Percentiles rank a stretch among this genome's conserved stretches.
Evolutionary conservation across 192 early-diverging fungal genomes (phyloP).

Genomic region (Entomortierella lignicola): DNA sequence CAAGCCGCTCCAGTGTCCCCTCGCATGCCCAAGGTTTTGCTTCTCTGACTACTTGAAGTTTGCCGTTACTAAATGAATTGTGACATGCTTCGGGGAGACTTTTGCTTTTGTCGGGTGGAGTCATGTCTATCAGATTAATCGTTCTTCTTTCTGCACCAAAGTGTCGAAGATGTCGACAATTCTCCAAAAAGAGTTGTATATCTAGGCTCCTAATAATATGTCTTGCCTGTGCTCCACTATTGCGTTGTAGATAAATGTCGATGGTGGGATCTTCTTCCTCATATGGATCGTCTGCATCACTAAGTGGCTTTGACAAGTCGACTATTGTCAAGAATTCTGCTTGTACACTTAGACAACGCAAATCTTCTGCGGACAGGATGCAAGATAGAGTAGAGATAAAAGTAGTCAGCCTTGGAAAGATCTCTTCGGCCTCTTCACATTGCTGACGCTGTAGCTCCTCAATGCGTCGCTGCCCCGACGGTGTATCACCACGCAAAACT

Average conservation of each 20-base stretch:
- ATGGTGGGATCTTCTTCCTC: neutral
- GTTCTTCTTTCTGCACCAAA: neutral
- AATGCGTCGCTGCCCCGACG: neutral
- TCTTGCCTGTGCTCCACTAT: neutral
- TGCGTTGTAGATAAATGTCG: neutral
- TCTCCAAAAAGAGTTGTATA: constrained; percentile 6
- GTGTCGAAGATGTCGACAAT: neutral
- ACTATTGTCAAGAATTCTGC: constrained; percentile 5
- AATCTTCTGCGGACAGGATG: neutral
- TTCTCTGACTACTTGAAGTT: neutral
- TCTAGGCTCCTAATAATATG: neutral
- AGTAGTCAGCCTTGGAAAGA: neutral
- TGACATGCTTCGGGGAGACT: neutral
- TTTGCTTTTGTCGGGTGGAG: neutral
- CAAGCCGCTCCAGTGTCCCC: neutral
- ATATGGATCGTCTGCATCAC: neutral
- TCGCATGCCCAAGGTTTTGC: constrained; percentile 14
- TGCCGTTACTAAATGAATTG: neutral
- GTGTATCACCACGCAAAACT: neutral
- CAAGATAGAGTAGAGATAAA: neutral
- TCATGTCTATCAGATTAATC: neutral
- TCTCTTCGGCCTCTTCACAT: neutral
- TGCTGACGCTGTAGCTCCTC: neutral
- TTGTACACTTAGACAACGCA: neutral
- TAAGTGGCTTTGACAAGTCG: neutral